A percentile compares a stretch with the other conserved stretches of the same genome.
These are phyloP conservation scores for Salix purpurea DNA, from an alignment of 345 rosid genomes.

Conservation along the genomic window DNA sequence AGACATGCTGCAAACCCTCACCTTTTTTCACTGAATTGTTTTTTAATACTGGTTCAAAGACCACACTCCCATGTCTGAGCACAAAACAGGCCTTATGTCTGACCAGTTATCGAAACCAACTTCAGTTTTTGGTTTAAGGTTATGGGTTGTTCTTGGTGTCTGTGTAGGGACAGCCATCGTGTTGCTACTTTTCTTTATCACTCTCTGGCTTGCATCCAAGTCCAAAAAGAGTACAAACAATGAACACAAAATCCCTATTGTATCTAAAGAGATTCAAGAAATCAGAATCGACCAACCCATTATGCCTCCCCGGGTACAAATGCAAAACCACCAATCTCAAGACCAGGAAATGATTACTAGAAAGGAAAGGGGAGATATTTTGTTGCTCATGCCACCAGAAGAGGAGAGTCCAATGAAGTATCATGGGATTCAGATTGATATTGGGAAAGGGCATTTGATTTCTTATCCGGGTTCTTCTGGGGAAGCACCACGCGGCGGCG, in stretches of 20 bases:
- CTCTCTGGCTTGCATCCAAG: slow-evolving; percentile 72
- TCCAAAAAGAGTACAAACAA: slow-evolving; percentile 33
- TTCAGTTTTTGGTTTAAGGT: slow-evolving; percentile 69
- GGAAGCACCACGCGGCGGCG: slow-evolving; percentile 30
- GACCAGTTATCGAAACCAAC: slow-evolving; percentile 64
- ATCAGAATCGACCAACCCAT: slow-evolving; percentile 24
- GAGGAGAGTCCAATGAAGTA: slow-evolving; percentile 42
- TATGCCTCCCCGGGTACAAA: slow-evolving; percentile 11
- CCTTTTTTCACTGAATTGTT: not conserved
- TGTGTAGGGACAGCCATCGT: slow-evolving; percentile 73
- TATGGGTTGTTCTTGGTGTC: slow-evolving; percentile 78
- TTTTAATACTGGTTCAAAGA: not conserved
- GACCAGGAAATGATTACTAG: slow-evolving; percentile 30
- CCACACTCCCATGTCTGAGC: slow-evolving; percentile 5
- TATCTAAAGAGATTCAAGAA: slow-evolving; percentile 83
- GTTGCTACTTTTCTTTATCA: slow-evolving; percentile 68
- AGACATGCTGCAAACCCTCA: not conserved
- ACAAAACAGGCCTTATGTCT: slow-evolving; percentile 21
- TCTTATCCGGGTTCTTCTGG: slow-evolving; percentile 37
- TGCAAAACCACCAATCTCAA: slow-evolving; percentile 29
- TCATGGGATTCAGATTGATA: slow-evolving; percentile 48
- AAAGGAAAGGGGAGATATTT: slow-evolving; percentile 30
- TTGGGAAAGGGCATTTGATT: slow-evolving; percentile 52
- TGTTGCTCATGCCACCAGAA: slow-evolving; percentile 35
- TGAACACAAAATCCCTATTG: slow-evolving; percentile 40